Conservation (phyloP, 371 early-diverging fungal species). For the Mortierella sp. region DNA sequence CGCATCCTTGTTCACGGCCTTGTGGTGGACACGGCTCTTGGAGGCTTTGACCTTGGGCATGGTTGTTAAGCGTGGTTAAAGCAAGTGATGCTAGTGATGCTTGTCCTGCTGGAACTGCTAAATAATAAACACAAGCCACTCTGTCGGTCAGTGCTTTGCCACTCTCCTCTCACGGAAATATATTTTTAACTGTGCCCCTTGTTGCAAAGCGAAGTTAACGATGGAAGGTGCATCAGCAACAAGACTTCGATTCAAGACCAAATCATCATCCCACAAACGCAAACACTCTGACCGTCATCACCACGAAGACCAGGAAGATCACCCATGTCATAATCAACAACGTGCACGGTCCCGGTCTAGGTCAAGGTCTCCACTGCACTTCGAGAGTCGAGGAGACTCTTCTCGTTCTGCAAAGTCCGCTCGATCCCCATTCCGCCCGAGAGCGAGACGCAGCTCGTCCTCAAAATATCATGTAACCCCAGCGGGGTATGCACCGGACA, state of each 20-base stretch:
- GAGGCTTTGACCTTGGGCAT: slow-evolving; percentile 62
- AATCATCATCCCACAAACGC: slow-evolving; percentile 90
- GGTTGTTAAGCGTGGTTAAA: not conserved
- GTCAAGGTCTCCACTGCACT: slow-evolving; percentile 12
- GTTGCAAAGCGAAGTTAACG: not conserved
- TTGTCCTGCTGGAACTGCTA: not conserved
- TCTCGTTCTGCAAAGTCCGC: not conserved
- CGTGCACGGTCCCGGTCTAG: slow-evolving; percentile 19
- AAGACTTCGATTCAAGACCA: slow-evolving; percentile 97
- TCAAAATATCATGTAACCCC: slow-evolving; percentile 10
- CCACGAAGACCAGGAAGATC: slow-evolving; percentile 78
- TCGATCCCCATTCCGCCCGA: no score
- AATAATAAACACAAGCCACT: slow-evolving; percentile 13
- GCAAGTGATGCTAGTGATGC: not conserved
- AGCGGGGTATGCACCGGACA: slow-evolving; percentile 9
- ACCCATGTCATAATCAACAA: slow-evolving; percentile 19
- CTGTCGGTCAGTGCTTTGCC: no score
- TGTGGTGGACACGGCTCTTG: slow-evolving; percentile 53
- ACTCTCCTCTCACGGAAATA: not conserved
- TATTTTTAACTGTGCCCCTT: no score
- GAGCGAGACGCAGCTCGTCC: not conserved
- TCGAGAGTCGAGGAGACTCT: not conserved
- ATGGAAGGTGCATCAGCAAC: slow-evolving; percentile 94
- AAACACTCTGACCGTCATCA: slow-evolving; percentile 86
- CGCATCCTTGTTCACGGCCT: slow-evolving; percentile 37